phyloP scores from a whole-genome alignment of 2,329 filamentous ascomycete genomes.

The Phialophora chinensis region DNA sequence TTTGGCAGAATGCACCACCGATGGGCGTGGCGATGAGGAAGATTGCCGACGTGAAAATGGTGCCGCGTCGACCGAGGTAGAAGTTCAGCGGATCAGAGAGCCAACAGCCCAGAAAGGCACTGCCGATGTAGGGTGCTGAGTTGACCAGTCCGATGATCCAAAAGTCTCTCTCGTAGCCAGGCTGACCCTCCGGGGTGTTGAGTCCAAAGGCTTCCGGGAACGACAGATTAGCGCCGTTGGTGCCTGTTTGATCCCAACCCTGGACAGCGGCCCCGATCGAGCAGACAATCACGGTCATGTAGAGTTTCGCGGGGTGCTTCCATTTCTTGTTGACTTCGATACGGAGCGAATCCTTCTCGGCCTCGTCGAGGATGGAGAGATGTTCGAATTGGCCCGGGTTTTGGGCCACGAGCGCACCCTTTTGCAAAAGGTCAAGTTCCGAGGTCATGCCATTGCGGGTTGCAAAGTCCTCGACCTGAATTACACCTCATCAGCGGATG shows the following conservation, averaged over 20 bases:
- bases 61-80: constrained; percentile 42
- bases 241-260: constrained; percentile 53
- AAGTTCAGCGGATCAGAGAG: constrained; percentile 43
- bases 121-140: constrained; percentile 63
- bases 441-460: constrained; percentile 14
- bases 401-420: constrained; percentile 43
- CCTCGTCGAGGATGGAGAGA: constrained; percentile 44
- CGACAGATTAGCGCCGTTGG: constrained; percentile 53
- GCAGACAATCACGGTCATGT: constrained; percentile 49
- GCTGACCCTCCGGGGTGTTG: constrained; percentile 31
- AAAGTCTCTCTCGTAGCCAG: constrained; percentile 37
- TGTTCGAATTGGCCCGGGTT: constrained; percentile 33
- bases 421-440: constrained; percentile 23
- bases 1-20: constrained; percentile 40
- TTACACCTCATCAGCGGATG: background rate
- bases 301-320: constrained; percentile 47
- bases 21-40: constrained; percentile 43
- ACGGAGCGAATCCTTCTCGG: constrained; percentile 46
- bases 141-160: constrained; percentile 57
- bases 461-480: constrained; percentile 43
- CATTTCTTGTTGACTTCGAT: constrained; percentile 46
- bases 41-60: constrained; percentile 44
- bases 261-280: constrained; percentile 53
- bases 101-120: constrained; percentile 60
- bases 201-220: constrained; percentile 49